Percentiles rank a stretch among this genome's conserved stretches.
These are phyloP conservation scores for Clavariopsis aquatica DNA, from an alignment of 495 filamentous ascomycete genomes.

Conservation along the genomic window DNA sequence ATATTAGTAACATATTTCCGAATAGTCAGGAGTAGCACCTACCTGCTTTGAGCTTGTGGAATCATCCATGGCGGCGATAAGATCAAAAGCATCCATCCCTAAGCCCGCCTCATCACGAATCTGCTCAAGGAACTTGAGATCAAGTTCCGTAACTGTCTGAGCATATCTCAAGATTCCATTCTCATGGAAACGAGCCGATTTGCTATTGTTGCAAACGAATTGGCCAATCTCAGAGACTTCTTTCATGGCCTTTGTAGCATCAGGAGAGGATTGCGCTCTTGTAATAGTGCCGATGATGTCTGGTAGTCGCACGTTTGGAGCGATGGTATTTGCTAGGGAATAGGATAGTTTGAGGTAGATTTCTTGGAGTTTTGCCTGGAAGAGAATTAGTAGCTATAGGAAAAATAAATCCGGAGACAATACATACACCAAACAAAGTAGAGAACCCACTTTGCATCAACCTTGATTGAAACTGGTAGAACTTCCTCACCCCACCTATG, in stretches of 20 bases:
- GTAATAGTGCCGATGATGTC: conserved; percentile 54
- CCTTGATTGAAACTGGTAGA: conserved; percentile 55
- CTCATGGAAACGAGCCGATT: conserved; percentile 49
- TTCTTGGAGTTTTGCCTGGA: conserved; percentile 47
- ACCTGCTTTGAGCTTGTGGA: conserved; percentile 35
- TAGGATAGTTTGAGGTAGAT: conserved; percentile 55
- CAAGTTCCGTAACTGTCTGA: conserved; percentile 50
- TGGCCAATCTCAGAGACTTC: conserved; percentile 54
- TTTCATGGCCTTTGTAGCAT: conserved; percentile 48
- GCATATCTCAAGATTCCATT: conserved; percentile 53
- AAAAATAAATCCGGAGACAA: background rate
- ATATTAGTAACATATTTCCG: conserved; percentile 36
- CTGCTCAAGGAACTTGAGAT: conserved; percentile 53
- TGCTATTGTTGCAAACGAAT: conserved; percentile 48
- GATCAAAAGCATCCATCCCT: conserved; percentile 56
- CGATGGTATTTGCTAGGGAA: conserved; percentile 45
- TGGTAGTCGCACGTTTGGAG: conserved; percentile 45
- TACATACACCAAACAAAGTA: conserved; percentile 47
- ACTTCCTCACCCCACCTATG: conserved; percentile 52
- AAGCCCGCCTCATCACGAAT: conserved; percentile 53
- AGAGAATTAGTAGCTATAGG: background rate
- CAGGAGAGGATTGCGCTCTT: conserved; percentile 50
- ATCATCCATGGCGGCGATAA: conserved; percentile 42
- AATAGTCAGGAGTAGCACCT: conserved; percentile 6
- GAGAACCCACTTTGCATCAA: conserved; percentile 55